Percentiles rank a stretch among this genome's conserved stretches.
phyloP scores from a whole-genome alignment of 345 rosid genomes.

The Hevea brasiliensis region DNA sequence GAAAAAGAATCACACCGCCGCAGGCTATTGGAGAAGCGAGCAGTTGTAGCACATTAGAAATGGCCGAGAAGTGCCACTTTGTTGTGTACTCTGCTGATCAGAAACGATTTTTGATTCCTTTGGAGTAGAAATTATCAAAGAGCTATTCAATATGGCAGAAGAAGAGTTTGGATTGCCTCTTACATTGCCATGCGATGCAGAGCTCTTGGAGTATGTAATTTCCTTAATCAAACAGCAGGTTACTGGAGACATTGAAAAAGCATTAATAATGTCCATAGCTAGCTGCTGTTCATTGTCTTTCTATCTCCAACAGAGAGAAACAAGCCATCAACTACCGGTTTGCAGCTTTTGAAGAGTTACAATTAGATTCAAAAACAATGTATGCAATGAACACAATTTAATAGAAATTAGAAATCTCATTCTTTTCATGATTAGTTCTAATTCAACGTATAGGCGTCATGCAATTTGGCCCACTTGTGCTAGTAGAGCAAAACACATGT shows the following conservation, averaged over 20 bases:
- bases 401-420: no score
- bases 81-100: slow-evolving; percentile 5
- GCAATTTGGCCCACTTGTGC: no score
- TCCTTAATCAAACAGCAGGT: slow-evolving; percentile 2
- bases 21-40: neutral
- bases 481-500: no score
- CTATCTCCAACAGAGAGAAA: neutral
- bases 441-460: no score
- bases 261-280: neutral
- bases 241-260: neutral
- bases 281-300: neutral
- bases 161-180: slow-evolving; percentile 14
- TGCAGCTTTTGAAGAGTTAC: no score
- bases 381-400: no score
- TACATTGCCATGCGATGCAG: no score
- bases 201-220: neutral
- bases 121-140: slow-evolving; percentile 2
- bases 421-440: no score
- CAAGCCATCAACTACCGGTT: neutral
- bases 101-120: slow-evolving; percentile 3
- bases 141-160: slow-evolving; percentile 7
- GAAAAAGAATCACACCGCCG: neutral
- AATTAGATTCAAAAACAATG: no score
- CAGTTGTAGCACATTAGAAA: neutral
- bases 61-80: neutral